Base-by-base conservation (phyloP, 2,329 filamentous ascomycete genomes). In the Zalaria obscura region DNA sequence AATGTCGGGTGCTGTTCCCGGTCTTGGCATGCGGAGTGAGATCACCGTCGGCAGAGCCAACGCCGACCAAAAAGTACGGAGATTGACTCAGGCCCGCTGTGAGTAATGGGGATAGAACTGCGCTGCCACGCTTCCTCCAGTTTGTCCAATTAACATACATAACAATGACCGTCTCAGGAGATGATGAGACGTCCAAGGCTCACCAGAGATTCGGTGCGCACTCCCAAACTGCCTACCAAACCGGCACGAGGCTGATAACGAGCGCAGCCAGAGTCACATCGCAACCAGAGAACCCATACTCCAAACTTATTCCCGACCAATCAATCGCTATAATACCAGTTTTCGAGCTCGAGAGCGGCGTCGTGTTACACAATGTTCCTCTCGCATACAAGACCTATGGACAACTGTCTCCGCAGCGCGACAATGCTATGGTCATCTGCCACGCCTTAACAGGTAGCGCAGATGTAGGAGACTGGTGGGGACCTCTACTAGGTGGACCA, bases 291-390 rank as follows among this genome's bases (percentile, higher is more conserved):
- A 98, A 96, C 65, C 89, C 88, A 27, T 96, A 88, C 60, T 77
- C 84, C 46, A 65, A 72, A 48, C 72, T 96, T 55, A 93, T 98
- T 40, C 80, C 86, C 40, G 81, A 94, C 54, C 91, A 96, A 65
- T 73, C 81, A 41, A 82, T 93, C 55, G 86, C 83, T 43, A 76
- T 91, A 46, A 76, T 98, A 42, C 89, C 91, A 2, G 79, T 80
- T 26, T 94, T 95, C 61, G 87, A 82, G 5, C 82, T 98, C 50
- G 91, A 98, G 62, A 96, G 88, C 2, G 91, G 91, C 38, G 85
- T 83, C 25, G 81, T 75, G 1, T 72, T 98, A 18, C 67, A 73
- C 51, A 91, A 96, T 75, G 73, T 79, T 10, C 74, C 72, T 3
- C 66, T 80, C 39, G 76, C 76, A 44, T 80, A 79, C 62, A 80